These are phyloP conservation scores for Cicer bijugum DNA, from an alignment of 306 rosid species.

Conservation along the genomic window DNA sequence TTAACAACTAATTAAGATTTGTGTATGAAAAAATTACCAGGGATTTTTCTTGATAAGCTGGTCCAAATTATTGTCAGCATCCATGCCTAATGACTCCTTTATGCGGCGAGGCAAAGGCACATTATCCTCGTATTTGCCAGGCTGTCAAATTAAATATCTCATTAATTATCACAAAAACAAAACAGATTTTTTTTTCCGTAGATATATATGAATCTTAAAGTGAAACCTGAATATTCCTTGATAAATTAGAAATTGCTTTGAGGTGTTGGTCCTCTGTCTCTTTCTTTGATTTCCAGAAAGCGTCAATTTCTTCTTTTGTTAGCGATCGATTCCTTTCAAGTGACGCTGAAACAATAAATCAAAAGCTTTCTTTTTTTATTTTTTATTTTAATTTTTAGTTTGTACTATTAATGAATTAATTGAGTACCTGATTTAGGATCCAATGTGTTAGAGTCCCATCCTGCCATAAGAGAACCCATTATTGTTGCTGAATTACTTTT, in stretches of 20 bases:
- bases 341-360: constrained; percentile 38
- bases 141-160: background rate
- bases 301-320: constrained; percentile 64
- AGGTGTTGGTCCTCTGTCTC: constrained; percentile 63
- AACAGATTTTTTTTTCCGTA: background rate
- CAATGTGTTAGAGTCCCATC: constrained; percentile 60
- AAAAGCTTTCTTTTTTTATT: no score
- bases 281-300: constrained; percentile 66
- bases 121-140: constrained; percentile 16
- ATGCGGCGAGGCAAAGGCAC: constrained; percentile 38
- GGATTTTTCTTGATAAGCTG: constrained; percentile 54
- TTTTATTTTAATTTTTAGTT: no score
- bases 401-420: background rate
- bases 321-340: constrained; percentile 60
- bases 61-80: constrained; percentile 50
- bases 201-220: background rate
- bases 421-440: constrained; percentile 57
- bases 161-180: background rate
- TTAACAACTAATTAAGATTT: no score
- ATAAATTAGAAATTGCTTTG: constrained; percentile 46
- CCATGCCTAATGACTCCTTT: constrained; percentile 32
- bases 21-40: constrained; percentile 52
- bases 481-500: constrained; percentile 41
- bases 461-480: constrained; percentile 87
- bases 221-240: constrained; percentile 51